Conservation (phyloP, 371 early-diverging fungal genomes). For the Conidiobolus incongruus region DNA sequence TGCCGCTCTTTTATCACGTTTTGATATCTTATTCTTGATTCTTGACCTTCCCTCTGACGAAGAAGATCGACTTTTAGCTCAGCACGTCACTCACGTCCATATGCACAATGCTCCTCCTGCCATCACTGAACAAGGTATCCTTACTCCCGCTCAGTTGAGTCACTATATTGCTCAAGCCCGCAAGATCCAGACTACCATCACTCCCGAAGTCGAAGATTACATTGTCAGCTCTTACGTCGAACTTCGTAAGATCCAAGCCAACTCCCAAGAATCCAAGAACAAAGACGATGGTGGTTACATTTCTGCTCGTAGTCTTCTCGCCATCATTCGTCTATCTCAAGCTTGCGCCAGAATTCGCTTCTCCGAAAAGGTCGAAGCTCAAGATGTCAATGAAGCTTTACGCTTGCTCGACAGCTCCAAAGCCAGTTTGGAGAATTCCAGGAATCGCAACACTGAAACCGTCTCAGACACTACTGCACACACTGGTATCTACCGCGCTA, state of each 20-base stretch:
- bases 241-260: constrained; percentile 45
- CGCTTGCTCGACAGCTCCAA: constrained; percentile 79
- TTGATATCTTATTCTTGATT: constrained; percentile 89
- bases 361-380: constrained; percentile 43
- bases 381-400: constrained; percentile 90
- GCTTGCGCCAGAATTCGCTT: constrained; percentile 78
- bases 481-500: no score
- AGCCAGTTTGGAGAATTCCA: constrained; percentile 23
- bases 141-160: constrained; percentile 39
- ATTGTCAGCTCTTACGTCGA: constrained; percentile 75
- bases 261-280: constrained; percentile 10
- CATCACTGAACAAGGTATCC: constrained; percentile 24
- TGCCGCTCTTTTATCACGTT: constrained; percentile 85
- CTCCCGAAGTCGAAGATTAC: constrained; percentile 53
- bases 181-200: constrained; percentile 42
- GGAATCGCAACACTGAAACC: constrained; percentile 14
- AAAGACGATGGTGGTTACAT: constrained; percentile 24
- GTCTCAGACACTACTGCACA: constrained; percentile 17
- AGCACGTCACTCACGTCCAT: constrained; percentile 86
- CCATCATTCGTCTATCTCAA: constrained; percentile 80
- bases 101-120: constrained; percentile 51
- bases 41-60: constrained; percentile 56
- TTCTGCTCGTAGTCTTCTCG: constrained; percentile 71
- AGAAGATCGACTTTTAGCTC: constrained; percentile 51
- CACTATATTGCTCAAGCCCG: constrained; percentile 75